Evolutionary conservation across 225 moss, liverwort and hornwort genomes (phyloP).

Genomic region (Polytrichum formosum): DNA sequence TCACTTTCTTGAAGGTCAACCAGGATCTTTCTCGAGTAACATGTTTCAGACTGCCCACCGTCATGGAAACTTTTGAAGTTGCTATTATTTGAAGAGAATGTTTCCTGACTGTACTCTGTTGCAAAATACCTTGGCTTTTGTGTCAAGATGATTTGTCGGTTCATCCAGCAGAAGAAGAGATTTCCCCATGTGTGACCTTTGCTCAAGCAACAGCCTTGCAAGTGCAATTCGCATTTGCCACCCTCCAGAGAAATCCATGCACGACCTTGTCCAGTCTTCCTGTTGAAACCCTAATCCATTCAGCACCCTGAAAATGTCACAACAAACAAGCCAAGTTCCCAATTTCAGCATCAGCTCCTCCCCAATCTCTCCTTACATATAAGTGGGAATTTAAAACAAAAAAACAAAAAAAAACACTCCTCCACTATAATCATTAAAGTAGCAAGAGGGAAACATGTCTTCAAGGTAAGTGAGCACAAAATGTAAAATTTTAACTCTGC

Average conservation of each 20-base stretch:
- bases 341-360: no score
- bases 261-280: slow-evolving; percentile 84
- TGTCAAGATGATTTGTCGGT: slow-evolving; percentile 96
- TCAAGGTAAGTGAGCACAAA: no score
- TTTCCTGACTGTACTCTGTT: neutral
- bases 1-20: no score
- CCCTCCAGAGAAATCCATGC: slow-evolving; percentile 93
- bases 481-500: no score
- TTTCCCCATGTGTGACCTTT: slow-evolving; percentile 77
- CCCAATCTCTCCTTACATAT: no score
- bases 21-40: no score
- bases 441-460: no score
- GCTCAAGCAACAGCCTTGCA: slow-evolving; percentile 84
- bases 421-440: no score
- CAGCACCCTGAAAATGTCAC: slow-evolving; percentile 56
- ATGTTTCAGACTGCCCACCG: no score
- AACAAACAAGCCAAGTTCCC: slow-evolving; percentile 1
- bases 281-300: slow-evolving; percentile 94
- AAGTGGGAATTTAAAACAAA: no score
- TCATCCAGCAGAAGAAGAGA: slow-evolving; percentile 94
- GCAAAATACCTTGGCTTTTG: slow-evolving; percentile 70
- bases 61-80: no score
- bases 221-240: slow-evolving; percentile 99
- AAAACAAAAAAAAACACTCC: no score
- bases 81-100: neutral